phyloP scores from a whole-genome alignment of 768 basidiomycete species.

The Hemileccinum impolitum region DNA sequence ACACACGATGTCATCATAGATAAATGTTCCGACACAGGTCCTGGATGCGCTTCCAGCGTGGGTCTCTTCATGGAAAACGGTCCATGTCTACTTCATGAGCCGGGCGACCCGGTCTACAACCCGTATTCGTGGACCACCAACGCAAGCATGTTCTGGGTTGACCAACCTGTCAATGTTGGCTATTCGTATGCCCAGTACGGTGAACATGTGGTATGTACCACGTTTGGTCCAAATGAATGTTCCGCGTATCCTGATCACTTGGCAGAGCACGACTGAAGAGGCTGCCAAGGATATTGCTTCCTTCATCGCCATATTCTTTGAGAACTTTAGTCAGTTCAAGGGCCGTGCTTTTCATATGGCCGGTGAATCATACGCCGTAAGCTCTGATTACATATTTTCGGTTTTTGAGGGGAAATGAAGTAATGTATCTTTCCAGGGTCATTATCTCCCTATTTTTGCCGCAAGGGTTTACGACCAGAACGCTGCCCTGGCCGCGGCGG shows the following conservation, averaged over 20 bases:
- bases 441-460: slow-evolving; percentile 51
- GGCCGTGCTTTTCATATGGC: slow-evolving; percentile 62
- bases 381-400: neutral
- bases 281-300: slow-evolving; percentile 69
- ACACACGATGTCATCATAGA: neutral
- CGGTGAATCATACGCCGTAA: slow-evolving; percentile 54
- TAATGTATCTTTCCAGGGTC: slow-evolving; percentile 35
- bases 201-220: slow-evolving; percentile 35
- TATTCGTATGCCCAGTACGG: slow-evolving; percentile 45
- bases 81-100: slow-evolving; percentile 54
- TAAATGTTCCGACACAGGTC: slow-evolving; percentile 24
- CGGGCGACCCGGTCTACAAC: slow-evolving; percentile 48
- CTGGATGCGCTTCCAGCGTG: slow-evolving; percentile 56
- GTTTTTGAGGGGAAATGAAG: neutral
- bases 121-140: slow-evolving; percentile 67
- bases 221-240: neutral
- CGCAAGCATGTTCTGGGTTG: slow-evolving; percentile 48
- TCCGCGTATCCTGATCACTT: neutral
- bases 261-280: slow-evolving; percentile 58
- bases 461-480: slow-evolving; percentile 50
- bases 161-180: slow-evolving; percentile 44
- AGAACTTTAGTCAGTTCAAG: slow-evolving; percentile 68
- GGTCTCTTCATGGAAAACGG: slow-evolving; percentile 75
- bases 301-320: slow-evolving; percentile 71
- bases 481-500: slow-evolving; percentile 37